Percentiles rank a stretch among this genome's conserved stretches.
phyloP scores from a whole-genome alignment of 768 basidiomycete genomes.

The Pulveroboletus frians region DNA sequence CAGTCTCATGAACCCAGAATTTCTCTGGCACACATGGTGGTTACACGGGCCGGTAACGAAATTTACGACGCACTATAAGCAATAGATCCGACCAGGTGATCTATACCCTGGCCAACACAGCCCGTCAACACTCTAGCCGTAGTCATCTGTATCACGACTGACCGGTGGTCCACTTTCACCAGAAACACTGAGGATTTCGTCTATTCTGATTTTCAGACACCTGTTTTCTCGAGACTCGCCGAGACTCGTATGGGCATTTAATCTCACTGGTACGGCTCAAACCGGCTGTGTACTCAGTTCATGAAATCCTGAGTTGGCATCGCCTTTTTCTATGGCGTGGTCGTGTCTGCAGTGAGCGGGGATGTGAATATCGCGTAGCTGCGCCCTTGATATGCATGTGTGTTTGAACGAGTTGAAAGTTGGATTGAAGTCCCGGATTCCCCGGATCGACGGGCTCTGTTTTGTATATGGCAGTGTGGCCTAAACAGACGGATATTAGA shows the following conservation, averaged over 20 bases:
- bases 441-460: too few relatives aligned
- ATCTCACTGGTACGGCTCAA: neutral
- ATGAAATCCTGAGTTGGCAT: neutral
- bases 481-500: too few relatives aligned
- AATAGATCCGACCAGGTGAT: constrained; percentile 30
- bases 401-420: too few relatives aligned
- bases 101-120: neutral
- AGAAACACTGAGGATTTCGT: constrained; percentile 52
- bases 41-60: constrained; percentile 39
- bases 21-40: constrained; percentile 58
- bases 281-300: constrained; percentile 19
- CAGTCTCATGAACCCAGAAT: constrained; percentile 60
- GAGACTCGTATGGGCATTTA: neutral
- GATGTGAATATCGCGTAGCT: too few relatives aligned
- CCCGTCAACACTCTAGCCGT: neutral
- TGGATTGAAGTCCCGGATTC: too few relatives aligned
- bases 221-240: neutral
- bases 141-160: constrained; percentile 60
- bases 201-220: constrained; percentile 38
- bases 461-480: too few relatives aligned
- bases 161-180: constrained; percentile 67
- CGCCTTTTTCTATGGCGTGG: too few relatives aligned
- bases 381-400: too few relatives aligned
- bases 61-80: neutral
- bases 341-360: too few relatives aligned